A percentile compares a stretch with the other conserved stretches of the same genome.
These are phyloP conservation scores for Colletotrichum eleusines DNA, from an alignment of 2,329 filamentous ascomycete genomes.

Conservation along the genomic window DNA sequence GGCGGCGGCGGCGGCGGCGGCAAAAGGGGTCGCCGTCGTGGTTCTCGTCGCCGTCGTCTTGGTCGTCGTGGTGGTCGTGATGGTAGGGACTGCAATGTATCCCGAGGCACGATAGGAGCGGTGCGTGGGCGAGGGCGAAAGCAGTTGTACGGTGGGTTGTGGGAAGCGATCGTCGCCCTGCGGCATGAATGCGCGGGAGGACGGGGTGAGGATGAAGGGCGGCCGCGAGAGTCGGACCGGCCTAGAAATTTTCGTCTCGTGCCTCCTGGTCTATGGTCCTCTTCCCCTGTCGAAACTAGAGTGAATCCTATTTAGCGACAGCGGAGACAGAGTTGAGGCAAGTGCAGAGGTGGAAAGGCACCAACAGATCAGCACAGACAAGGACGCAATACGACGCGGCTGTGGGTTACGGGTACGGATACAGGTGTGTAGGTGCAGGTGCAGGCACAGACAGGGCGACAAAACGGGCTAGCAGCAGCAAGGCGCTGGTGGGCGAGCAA, in stretches of 20 bases:
- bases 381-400: neutral
- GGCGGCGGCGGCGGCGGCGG: conserved; percentile 7
- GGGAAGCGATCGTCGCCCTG: conserved; percentile 38
- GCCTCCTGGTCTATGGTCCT: conserved; percentile 32
- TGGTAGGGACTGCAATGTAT: conserved; percentile 13
- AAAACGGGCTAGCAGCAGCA: neutral
- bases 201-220: conserved; percentile 21
- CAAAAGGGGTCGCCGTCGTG: conserved; percentile 15
- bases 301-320: conserved; percentile 35
- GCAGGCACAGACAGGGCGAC: neutral
- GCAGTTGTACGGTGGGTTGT: conserved; percentile 31
- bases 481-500: neutral
- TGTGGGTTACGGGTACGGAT: neutral
- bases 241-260: conserved; percentile 34
- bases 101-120: conserved; percentile 21
- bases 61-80: conserved; percentile 12
- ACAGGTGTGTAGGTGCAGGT: neutral
- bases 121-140: conserved; percentile 25
- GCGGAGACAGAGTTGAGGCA: conserved; percentile 29
- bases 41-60: neutral
- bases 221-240: conserved; percentile 37
- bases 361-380: conserved; percentile 23
- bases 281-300: conserved; percentile 42
- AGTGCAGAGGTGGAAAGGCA: conserved; percentile 25
- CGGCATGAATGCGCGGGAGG: conserved; percentile 43